Evolutionary conservation across 2,329 filamentous ascomycete species (phyloP), one percentile per base, ranked within the genome.

Genomic region (Pseudomassariella vexata): DNA sequence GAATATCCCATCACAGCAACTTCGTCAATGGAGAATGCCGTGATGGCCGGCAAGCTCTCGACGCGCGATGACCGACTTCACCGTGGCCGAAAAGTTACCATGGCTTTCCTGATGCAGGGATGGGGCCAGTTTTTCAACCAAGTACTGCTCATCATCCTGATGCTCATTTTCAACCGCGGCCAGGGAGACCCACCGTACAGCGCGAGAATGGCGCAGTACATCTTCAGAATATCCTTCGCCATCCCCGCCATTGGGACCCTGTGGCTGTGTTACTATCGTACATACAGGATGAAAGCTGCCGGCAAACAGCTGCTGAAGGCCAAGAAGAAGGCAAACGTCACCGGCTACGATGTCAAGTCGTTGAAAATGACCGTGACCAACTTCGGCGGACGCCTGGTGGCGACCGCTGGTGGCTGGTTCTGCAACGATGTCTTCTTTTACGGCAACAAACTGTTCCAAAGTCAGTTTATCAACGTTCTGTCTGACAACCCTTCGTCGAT

Each of bases 341-440:
- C 89, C 6, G 90, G 90, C 36, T 96, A 96, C 66, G 90, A 96
- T 52, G 67, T 85, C n/a, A 65, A 82, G 48, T 94, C 90, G 18
- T 71, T 96, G 33, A 75, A 74, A 46, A 67, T 86, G 50, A 90
- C 86, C 27, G 77, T 89, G 62, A 74, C 64, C 36, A 79, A 94
- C 66, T 96, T 95, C 46, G 87, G 88, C 28, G 82, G 84, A 32
- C 87, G 90, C 46, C 65, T 96, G 16, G 53, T 95, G 14, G 90
- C 90, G 30, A 95, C 90, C 14, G 80, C 89, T 9, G 85, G 85
- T 35, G 76, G 80, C 21, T 96, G 90, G 90, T 96, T 90, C 62
- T 85, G 82, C 66, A 96, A 96, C 60, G 90, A 96, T 53, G 83
- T 96, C 45, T 95, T 96, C 73, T 96, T 96, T 70, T 96, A 96